Percentiles rank a stretch among this genome's conserved stretches.
Evolutionary conservation across 495 filamentous ascomycete genomes (phyloP).

Genomic region (Podospora conica): DNA sequence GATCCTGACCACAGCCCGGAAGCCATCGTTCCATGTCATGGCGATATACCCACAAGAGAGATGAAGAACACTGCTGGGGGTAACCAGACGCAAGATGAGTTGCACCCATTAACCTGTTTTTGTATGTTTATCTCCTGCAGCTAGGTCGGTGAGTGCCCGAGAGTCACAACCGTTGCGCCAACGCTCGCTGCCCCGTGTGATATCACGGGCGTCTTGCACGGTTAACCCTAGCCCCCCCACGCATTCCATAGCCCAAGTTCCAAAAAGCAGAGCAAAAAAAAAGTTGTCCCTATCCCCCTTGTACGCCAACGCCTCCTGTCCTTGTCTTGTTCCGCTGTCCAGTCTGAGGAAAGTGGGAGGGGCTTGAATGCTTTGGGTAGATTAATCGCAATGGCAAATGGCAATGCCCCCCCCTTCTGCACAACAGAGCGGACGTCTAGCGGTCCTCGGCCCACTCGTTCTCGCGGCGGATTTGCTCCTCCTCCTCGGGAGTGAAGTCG

Average conservation of each 20-base stretch:
- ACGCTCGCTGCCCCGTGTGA: background rate
- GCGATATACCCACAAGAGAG: background rate
- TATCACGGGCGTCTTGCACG: background rate
- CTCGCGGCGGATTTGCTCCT: constrained; percentile 76
- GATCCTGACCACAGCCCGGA: background rate
- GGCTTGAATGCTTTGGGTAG: background rate
- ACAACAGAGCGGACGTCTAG: constrained; percentile 18
- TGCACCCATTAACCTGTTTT: background rate
- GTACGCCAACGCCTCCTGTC: background rate
- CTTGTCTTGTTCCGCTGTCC: background rate
- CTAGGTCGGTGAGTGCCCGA: background rate
- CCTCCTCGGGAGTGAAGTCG: constrained; percentile 76
- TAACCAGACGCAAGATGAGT: background rate
- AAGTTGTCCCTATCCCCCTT: background rate
- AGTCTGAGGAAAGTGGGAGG: background rate
- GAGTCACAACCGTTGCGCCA: background rate
- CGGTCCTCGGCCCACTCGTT: constrained; percentile 81
- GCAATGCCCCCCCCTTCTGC: background rate
- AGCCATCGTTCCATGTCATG: no score
- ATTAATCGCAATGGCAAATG: background rate
- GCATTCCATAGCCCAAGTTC: background rate
- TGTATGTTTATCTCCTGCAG: background rate
- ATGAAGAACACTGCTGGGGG: background rate
- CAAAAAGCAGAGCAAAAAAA: background rate
- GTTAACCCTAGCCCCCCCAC: background rate